Evolutionary conservation across 1,139 yeast species (phyloP), one percentile per base, ranked within the genome.

Genomic region (Geotrichum klebahnii): DNA sequence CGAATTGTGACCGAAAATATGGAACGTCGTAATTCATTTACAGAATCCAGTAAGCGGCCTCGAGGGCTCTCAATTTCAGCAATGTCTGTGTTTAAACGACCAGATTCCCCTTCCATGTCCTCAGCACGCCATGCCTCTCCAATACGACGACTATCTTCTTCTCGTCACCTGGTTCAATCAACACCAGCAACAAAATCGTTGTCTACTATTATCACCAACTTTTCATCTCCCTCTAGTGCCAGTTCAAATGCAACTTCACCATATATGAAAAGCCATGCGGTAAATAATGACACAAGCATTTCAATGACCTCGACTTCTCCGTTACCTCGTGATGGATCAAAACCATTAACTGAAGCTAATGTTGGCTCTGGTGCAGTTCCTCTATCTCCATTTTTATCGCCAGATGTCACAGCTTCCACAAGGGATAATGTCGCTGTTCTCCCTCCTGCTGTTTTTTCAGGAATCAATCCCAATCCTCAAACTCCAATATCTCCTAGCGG

Each of bases 1-100:
- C 73, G 96, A 56, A 76, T 92, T 61, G 85, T 88, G 61, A 82
- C 76, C 42, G 97, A 92, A 64, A 96, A 87, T 66, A 59, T 82
- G 55, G 86, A 81, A 56, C 57, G 53, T 22, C 57, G 57, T 3
- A 40, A 40, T 31, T 34, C 48, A 3, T 12, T 39, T 19, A 35
- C 39, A 3, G 51, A 29, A 22, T 17, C 42, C 5, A 44, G 28
- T 33, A 48, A 51, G n/a, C 53, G 63, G 16, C 51, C 61, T 6
- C 48, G 64, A 12, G 61, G 64, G 8, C 44, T 62, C 29, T 63
- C 67, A 1, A 43, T 58, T 12, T 55, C 62, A 2, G 9, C 53
- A 1, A 33, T 20, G 16, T 28, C 46, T 17, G 28, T 51, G 5
- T 42, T 42, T 14, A 42, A 37, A 32, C 50, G 54, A 6, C 52